Evolutionary conservation across 2,329 filamentous ascomycete genomes (phyloP), one percentile per base, ranked within the genome.

Genomic region (Magnaporthiopsis rhizophila): DNA sequence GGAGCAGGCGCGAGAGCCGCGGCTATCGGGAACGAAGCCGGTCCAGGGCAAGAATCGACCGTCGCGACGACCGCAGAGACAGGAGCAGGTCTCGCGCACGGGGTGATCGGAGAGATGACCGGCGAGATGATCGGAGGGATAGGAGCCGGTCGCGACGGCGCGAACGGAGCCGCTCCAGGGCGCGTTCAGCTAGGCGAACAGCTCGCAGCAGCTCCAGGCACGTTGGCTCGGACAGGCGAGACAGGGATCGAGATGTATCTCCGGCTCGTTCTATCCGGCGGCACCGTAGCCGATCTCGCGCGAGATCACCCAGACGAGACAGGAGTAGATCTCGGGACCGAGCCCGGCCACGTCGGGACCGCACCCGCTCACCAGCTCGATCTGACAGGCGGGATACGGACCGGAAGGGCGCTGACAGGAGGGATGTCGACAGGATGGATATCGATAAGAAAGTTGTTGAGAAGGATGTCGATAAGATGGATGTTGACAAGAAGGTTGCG

Each of bases 211-310:
- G 71, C 71, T 67, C 75, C 67, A 64, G 74, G 67, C 61, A 71
- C 67, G n/a, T 53, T 53, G 62, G 72, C 65, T 71, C 62, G 2
- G 64, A 65, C 24, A 34, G 62, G 18, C 36, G 56, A n/a, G 64
- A 64, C 3, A 58, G 56, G 34, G 28, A 50, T 21, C 32, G 61
- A 15, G 57, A 32, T 3, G 53, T 62, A n/a, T 58, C 58, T 53
- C 38, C 67, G 6, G 66, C 69, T 57, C 76, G 69, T 12, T 65
- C 66, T 9, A 76, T 63, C 71, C 26, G 74, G 34, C 74, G 77
- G 58, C 60, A 64, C 24, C 61, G 64, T 12, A 66, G 73, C 66
- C 70, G 72, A 2, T 74, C 74, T 21, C 74, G 50, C n/a, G 30
- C 30, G 12, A 71, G 72, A 18, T 63, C 67, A 4, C 70, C 73